These are phyloP conservation scores for Tolypocladium cylindrosporum DNA, from an alignment of 2,329 filamentous ascomycete genomes.

Conservation along the genomic window DNA sequence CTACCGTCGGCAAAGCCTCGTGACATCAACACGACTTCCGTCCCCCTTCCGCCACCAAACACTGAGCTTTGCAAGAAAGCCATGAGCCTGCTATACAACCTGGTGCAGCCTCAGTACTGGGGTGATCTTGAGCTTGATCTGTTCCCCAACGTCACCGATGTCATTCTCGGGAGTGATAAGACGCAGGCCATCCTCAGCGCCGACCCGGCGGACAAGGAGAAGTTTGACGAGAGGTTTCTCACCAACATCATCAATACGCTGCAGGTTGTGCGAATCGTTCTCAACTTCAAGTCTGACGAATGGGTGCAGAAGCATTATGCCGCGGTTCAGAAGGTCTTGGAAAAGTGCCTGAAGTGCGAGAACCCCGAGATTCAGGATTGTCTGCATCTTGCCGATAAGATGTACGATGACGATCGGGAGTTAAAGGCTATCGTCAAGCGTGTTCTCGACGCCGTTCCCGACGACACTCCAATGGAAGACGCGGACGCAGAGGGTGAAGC, in stretches of 20 bases:
- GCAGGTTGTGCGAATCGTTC: conserved; percentile 80
- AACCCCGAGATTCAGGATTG: conserved; percentile 91
- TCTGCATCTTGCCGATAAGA: conserved; percentile 63
- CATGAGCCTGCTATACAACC: conserved; percentile 68
- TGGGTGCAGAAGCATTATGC: conserved; percentile 78
- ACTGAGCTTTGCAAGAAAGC: conserved; percentile 81
- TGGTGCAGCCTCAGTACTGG: conserved; percentile 84
- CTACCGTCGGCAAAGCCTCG: conserved; percentile 61
- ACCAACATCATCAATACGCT: conserved; percentile 89
- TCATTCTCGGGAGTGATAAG: conserved; percentile 75
- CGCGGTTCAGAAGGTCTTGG: conserved; percentile 74
- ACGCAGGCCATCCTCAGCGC: conserved; percentile 49
- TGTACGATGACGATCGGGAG: conserved; percentile 58
- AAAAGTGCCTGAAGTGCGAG: conserved; percentile 81
- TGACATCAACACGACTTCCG: conserved; percentile 35
- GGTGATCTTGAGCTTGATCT: conserved; percentile 84
- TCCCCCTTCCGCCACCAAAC: conserved; percentile 41
- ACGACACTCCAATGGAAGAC: conserved; percentile 60
- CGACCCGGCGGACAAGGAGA: conserved; percentile 55
- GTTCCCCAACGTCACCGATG: conserved; percentile 81
- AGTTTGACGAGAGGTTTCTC: conserved; percentile 72
- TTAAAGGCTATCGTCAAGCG: conserved; percentile 69
- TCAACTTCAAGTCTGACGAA: conserved; percentile 79
- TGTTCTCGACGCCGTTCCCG: conserved; percentile 80
- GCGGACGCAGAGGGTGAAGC: conserved; percentile 76